A percentile compares a stretch with the other conserved stretches of the same genome.
Evolutionary conservation across 306 rosid species (phyloP).

Genomic region (Prunus armeniaca): DNA sequence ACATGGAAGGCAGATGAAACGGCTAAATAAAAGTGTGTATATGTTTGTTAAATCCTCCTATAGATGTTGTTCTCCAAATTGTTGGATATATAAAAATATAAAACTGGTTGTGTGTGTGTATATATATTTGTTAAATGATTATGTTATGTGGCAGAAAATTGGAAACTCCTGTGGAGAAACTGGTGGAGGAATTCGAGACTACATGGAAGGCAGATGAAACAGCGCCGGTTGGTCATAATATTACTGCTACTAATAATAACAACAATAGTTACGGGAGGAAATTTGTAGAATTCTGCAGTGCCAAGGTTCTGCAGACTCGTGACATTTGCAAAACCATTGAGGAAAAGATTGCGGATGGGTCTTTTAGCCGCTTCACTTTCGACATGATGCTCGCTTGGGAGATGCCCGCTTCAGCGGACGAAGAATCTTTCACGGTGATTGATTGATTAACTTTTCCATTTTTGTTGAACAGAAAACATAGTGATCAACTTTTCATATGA

Average conservation of each 20-base stretch:
- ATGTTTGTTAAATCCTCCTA: background rate
- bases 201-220: conserved; percentile 44
- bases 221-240: background rate
- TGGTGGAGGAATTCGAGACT: conserved; percentile 67
- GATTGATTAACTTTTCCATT: no score
- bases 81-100: no score
- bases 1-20: no score
- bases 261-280: conserved; percentile 44
- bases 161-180: conserved; percentile 43
- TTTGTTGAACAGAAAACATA: no score
- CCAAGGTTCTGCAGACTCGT: conserved; percentile 36
- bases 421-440: conserved; percentile 34
- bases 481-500: background rate
- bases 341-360: conserved; percentile 53
- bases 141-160: conserved; percentile 32
- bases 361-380: conserved; percentile 62
- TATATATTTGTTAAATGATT: background rate
- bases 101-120: no score
- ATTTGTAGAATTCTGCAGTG: conserved; percentile 72
- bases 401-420: conserved; percentile 54
- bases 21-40: background rate
- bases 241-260: background rate
- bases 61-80: no score
- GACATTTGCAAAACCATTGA: conserved; percentile 36
- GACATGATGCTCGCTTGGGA: conserved; percentile 95